Conservation (phyloP, 371 early-diverging fungal species). For the Phascolomyces articulosus region DNA sequence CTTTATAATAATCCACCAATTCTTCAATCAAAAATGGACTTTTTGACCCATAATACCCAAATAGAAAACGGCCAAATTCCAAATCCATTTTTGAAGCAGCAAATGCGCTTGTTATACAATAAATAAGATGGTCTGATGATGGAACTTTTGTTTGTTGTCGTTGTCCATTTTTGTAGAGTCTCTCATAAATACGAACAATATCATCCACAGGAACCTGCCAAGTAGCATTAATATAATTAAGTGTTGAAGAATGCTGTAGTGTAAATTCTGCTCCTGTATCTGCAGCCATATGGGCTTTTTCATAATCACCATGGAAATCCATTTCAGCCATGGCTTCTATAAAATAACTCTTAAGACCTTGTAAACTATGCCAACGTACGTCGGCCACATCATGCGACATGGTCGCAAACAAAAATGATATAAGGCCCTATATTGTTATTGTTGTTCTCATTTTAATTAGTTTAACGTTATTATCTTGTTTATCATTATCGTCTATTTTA, state of each 20-base stretch:
- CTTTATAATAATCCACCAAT: slow-evolving; percentile 70
- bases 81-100: slow-evolving; percentile 68
- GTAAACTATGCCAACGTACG: slow-evolving; percentile 83
- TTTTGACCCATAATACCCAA: slow-evolving; percentile 49
- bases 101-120: slow-evolving; percentile 69
- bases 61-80: slow-evolving; percentile 45
- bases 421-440: slow-evolving; percentile 59
- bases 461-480: background rate
- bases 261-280: slow-evolving; percentile 87
- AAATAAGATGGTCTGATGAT: slow-evolving; percentile 31
- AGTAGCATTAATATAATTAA: slow-evolving; percentile 48
- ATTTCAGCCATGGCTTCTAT: slow-evolving; percentile 67
- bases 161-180: slow-evolving; percentile 36
- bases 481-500: too few species aligned
- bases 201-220: slow-evolving; percentile 85
- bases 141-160: background rate
- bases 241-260: slow-evolving; percentile 48
- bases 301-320: slow-evolving; percentile 63
- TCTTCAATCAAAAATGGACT: slow-evolving; percentile 78
- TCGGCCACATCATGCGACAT: slow-evolving; percentile 87
- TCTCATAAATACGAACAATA: slow-evolving; percentile 69
- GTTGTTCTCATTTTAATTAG: background rate
- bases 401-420: slow-evolving; percentile 80
- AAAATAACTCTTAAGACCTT: slow-evolving; percentile 70
- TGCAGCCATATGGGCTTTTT: slow-evolving; percentile 70